Conservation (phyloP, 805 yeast genomes). For the Yamadazyma phyllophila region DNA sequence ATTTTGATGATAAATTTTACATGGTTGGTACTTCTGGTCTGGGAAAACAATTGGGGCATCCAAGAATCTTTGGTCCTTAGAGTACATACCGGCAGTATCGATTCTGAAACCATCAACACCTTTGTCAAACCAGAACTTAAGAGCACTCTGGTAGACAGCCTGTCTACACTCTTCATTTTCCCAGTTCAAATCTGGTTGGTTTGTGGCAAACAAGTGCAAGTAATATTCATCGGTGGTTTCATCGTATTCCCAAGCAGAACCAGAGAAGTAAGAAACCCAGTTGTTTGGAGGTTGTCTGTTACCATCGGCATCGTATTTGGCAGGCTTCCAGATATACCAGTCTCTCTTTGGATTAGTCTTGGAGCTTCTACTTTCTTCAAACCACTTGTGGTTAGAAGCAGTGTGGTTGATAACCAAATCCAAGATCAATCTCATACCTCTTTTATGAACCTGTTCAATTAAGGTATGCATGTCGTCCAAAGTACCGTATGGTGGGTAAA, state of each 20-base stretch:
- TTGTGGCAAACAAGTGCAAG: conserved; percentile 49
- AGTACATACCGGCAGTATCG: conserved; percentile 54
- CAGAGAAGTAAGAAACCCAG: conserved; percentile 54
- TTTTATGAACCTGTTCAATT: conserved; percentile 44
- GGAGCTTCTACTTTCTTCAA: conserved; percentile 52
- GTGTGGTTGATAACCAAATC: conserved; percentile 63
- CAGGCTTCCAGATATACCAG: conserved; percentile 59
- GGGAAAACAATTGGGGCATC: conserved; percentile 52
- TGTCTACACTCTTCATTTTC: conserved; percentile 42
- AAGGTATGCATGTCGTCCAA: conserved; percentile 50
- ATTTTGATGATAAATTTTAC: conserved; percentile 32
- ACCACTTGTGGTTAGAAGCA: conserved; percentile 56
- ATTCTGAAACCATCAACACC: conserved; percentile 62
- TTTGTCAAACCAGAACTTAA: conserved; percentile 52
- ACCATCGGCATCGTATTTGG: conserved; percentile 45
- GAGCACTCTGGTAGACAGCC: conserved; percentile 46
- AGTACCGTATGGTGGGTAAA: conserved; percentile 55
- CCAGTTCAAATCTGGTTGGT: conserved; percentile 65
- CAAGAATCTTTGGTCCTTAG: conserved; percentile 44
- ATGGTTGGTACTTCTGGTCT: conserved; percentile 41
- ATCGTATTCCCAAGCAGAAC: conserved; percentile 59
- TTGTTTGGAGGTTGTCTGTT: conserved; percentile 57
- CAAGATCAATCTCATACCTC: conserved; percentile 51
- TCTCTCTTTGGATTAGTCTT: conserved; percentile 55
- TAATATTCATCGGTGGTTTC: conserved; percentile 55